phyloP scores from a whole-genome alignment of 2,329 filamentous ascomycete species.

The Cordyceps cateniannulata region DNA sequence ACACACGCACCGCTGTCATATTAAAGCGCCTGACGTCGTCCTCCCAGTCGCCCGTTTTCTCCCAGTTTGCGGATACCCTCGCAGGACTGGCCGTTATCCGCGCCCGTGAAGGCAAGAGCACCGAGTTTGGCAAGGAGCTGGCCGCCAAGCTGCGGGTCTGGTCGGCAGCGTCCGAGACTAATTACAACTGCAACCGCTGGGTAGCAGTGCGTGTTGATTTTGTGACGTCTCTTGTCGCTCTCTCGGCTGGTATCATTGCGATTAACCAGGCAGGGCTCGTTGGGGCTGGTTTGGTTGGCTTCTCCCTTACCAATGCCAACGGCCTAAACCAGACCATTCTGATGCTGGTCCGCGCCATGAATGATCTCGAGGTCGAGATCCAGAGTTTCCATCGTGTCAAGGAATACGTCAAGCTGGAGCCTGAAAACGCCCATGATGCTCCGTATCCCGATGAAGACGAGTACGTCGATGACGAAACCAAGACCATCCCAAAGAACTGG shows the following conservation, averaged over 20 bases:
- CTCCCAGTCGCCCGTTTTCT: constrained; percentile 48
- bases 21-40: constrained; percentile 40
- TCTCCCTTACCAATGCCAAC: constrained; percentile 51
- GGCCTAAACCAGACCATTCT: constrained; percentile 46
- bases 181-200: constrained; percentile 53
- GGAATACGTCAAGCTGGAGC: constrained; percentile 40
- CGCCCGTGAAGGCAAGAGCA: constrained; percentile 40
- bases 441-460: constrained; percentile 31
- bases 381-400: constrained; percentile 47
- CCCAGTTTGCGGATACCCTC: constrained; percentile 48
- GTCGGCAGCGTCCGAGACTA: constrained; percentile 41
- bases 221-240: constrained; percentile 45
- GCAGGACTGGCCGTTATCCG: constrained; percentile 46
- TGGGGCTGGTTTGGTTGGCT: constrained; percentile 47
- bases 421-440: constrained; percentile 37
- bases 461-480: constrained; percentile 33
- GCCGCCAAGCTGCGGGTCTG: constrained; percentile 43
- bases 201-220: constrained; percentile 48
- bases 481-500: constrained; percentile 37
- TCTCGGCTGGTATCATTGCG: constrained; percentile 46
- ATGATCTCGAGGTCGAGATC: constrained; percentile 45
- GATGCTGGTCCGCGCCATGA: constrained; percentile 45
- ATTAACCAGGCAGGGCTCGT: constrained; percentile 40
- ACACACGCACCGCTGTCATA: constrained; percentile 42
- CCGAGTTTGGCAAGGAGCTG: constrained; percentile 41